Evolutionary conservation across 352 stramenopile species (phyloP).

Genomic region (Aphanomyces invadans): DNA sequence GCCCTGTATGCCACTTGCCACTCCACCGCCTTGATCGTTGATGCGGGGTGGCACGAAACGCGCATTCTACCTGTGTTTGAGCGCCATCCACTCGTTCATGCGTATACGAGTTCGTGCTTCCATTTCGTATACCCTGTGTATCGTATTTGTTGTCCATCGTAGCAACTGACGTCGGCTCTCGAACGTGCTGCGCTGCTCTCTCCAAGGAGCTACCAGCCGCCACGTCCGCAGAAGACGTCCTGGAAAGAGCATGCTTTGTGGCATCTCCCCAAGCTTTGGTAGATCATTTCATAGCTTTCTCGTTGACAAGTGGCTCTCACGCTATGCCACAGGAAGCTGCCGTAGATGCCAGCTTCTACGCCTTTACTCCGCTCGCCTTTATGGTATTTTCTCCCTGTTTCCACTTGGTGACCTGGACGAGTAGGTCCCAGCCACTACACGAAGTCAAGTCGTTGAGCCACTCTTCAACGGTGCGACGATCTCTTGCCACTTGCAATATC

Average conservation of each 20-base stretch:
- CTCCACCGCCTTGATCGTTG: conserved; percentile 67
- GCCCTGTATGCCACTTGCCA: conserved; percentile 66
- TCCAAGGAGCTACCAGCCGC: not conserved
- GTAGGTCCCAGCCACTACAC: conserved; percentile 25
- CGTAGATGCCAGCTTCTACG: conserved; percentile 39
- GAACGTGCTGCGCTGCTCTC: conserved; percentile 5
- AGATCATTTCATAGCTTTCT: not conserved
- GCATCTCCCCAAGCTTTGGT: not conserved
- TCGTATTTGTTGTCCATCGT: not conserved
- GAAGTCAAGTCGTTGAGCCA: conserved; percentile 27
- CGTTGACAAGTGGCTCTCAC: conserved; percentile 2
- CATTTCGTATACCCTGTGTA: not conserved
- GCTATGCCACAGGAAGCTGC: not conserved
- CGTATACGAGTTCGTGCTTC: conserved; percentile 47
- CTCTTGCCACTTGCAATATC: too few relatives aligned
- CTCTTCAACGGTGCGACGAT: conserved; percentile 32
- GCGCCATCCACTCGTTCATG: conserved; percentile 61
- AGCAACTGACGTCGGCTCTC: conserved; percentile 12
- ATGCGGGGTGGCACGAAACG: conserved; percentile 70
- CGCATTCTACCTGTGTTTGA: conserved; percentile 73
- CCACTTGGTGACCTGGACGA: not conserved
- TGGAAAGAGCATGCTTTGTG: conserved; percentile 72
- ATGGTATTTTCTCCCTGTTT: conserved; percentile 27
- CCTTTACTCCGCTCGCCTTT: conserved; percentile 32
- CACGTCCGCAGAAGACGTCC: conserved; percentile 41